Evolutionary conservation across 495 filamentous ascomycete genomes (phyloP).

Genomic region (Penicillium simplicissimum): DNA sequence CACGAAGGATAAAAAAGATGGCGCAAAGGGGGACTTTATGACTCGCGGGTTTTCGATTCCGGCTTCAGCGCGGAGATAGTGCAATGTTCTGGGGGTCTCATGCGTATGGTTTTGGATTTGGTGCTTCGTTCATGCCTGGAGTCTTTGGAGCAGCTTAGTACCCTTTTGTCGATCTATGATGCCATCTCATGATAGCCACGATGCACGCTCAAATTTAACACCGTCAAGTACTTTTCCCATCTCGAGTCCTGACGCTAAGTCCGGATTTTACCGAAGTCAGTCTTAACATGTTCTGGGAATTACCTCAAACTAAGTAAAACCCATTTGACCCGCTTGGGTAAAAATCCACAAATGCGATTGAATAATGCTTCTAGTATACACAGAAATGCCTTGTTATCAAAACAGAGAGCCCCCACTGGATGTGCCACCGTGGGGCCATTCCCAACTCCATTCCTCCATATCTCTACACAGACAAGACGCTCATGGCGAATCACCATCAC

Average conservation of each 20-base stretch:
- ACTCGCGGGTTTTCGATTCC: constrained; percentile 72
- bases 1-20: constrained; percentile 52
- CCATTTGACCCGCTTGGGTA: background rate
- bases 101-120: background rate
- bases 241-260: too few relatives aligned
- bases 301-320: too few relatives aligned
- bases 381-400: constrained; percentile 22
- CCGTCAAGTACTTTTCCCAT: too few relatives aligned
- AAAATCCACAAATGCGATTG: constrained; percentile 20
- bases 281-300: too few relatives aligned
- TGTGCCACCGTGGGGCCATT: background rate
- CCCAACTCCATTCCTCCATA: background rate
- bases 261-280: too few relatives aligned
- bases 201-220: constrained; percentile 3
- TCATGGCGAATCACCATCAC: background rate
- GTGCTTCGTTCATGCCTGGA: constrained; percentile 5
- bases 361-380: constrained; percentile 33
- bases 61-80: constrained; percentile 33
- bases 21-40: constrained; percentile 73
- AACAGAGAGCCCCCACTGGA: constrained; percentile 10
- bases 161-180: background rate
- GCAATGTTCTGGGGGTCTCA: background rate
- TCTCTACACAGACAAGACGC: background rate
- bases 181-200: constrained; percentile 1
- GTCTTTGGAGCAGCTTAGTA: constrained; percentile 10